Evolutionary conservation across 805 yeast species (phyloP), one percentile per base, ranked within the genome.

Genomic region (Kuraishia ogatae): DNA sequence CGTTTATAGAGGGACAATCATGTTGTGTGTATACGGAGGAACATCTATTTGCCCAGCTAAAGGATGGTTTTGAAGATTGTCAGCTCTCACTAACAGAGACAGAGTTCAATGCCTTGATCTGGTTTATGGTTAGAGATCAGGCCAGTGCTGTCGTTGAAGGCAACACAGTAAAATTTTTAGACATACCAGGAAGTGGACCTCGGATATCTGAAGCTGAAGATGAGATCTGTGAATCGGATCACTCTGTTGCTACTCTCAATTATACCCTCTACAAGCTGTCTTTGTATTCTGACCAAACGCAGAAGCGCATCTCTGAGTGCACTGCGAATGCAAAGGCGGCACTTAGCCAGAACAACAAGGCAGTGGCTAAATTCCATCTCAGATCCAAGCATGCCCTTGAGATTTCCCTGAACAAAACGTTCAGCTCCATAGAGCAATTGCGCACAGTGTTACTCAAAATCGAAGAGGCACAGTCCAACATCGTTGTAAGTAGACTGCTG

Each of bases 391-490:
- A 17, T 35, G 43, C 43, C 15, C 13, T 35, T 35, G 43, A 35
- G 17, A 17, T 3, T 3, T 35, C 43, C 17, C 17, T 35, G n/a
- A 10, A 35, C 43, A 35, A 35, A 17, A 35, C 43, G 43, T 35
- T 35, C 13, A 35, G 13, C 17, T 63, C 35, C 59, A 62, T 11
- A 53, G 61, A 65, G 48, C 63, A 64, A 19, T 50, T 69, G 51
- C 53, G 58, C 7, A 24, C 58, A 1, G 48, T 68, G 28, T 56
- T 63, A 46, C 47, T 60, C 39, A 64, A 62, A 47, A 58, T 69
- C 21, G 66, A 66, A 43, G 68, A 65, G 48, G 65, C 70, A 13
- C 61, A 62, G 28, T 61, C 57, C 53, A 66, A 64, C 53, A 7
- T 59, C 15, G 28, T 21, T 21, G 23, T 50, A 28, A 28, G 48